Base-by-base conservation (phyloP, 768 basidiomycete genomes). In the Suillus tomentosus region DNA sequence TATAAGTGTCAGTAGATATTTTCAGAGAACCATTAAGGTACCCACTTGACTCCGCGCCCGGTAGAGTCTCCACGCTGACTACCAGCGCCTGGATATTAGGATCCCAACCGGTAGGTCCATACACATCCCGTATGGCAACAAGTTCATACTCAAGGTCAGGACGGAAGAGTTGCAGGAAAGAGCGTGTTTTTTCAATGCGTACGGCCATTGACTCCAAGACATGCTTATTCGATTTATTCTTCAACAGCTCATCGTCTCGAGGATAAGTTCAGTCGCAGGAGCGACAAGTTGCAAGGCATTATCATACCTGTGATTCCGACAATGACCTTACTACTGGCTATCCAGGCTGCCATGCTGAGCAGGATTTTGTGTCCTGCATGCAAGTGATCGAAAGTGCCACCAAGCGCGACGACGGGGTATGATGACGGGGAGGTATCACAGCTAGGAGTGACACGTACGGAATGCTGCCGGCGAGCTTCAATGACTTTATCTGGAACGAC, bases 341-440 rank as follows among this genome's bases (percentile, higher is more conserved):
- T 87, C 84, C 90, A 95, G 1, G 92, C 88, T 14, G 87, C 90
- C 88, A 97, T 94, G 71, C 94, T 92, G 13, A 99, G 84, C 36
- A 99, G 85, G 65, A 99, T 96, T 78, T 97, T 97, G 79, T 99
- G 97, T 0, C 96, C 97, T 4, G 95, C 87, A 73, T 99, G 97
- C 17, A 99, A 85, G 74, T 99, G 97, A 77, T 99, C 97, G 76
- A 99, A 99, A 0, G 97, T 99, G 0, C 97, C 97, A 7, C 97
- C 96, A 9, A 98, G 82, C 0, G 87, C 91, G n/a, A 90, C 86
- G 60, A 94, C 91, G 14, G 89, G 90, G 72, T 79, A 84, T 14
- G 67, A 58, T 6, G 78, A 66, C 1, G 66, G 59, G 22, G n/a
- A 56, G 3, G 51, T 1, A 47, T 61, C 63, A 36, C 56, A 43